phyloP scores from a whole-genome alignment of 2,329 filamentous ascomycete species.

The Juglanconis juglandina region DNA sequence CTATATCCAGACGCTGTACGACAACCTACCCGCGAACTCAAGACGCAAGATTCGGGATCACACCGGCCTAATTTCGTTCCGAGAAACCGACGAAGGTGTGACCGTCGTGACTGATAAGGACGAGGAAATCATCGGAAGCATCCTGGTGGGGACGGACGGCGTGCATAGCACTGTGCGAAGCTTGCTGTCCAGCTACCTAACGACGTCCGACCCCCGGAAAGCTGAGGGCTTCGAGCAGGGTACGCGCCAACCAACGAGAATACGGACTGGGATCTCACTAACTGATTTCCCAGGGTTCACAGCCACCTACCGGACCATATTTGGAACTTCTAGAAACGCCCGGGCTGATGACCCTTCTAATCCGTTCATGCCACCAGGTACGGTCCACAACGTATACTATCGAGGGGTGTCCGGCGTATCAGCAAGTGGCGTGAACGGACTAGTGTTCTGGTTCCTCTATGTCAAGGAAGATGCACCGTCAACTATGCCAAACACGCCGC shows the following conservation, averaged over 20 bases:
- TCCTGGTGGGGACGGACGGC: conserved; percentile 20
- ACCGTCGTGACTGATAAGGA: conserved; percentile 17
- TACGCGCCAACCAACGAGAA: not conserved
- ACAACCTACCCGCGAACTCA: conserved; percentile 14
- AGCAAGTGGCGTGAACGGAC: conserved; percentile 1
- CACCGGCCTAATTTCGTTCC: conserved; percentile 11
- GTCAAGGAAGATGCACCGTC: conserved; percentile 10
- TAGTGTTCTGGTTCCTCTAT: conserved; percentile 17
- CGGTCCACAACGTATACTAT: conserved; percentile 17
- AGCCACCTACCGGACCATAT: conserved; percentile 9
- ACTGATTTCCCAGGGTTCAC: not conserved
- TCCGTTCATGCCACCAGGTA: not conserved
- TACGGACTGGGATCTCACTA: not conserved
- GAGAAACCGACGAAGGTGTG: conserved; percentile 17
- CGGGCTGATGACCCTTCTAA: not conserved
- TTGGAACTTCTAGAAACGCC: conserved; percentile 12
- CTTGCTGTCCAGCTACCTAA: conserved; percentile 4
- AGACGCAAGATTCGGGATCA: conserved; percentile 6
- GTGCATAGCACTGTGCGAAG: conserved; percentile 9
- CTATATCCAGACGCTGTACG: conserved; percentile 16
- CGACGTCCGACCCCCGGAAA: not conserved
- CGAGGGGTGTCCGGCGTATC: conserved; percentile 8
- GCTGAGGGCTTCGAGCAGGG: not conserved
- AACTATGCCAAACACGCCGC: conserved; percentile 11
- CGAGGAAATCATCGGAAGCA: conserved; percentile 16